These are phyloP conservation scores for Aspergillus sp. DNA, from an alignment of 2,329 filamentous ascomycete genomes.

Conservation along the genomic window DNA sequence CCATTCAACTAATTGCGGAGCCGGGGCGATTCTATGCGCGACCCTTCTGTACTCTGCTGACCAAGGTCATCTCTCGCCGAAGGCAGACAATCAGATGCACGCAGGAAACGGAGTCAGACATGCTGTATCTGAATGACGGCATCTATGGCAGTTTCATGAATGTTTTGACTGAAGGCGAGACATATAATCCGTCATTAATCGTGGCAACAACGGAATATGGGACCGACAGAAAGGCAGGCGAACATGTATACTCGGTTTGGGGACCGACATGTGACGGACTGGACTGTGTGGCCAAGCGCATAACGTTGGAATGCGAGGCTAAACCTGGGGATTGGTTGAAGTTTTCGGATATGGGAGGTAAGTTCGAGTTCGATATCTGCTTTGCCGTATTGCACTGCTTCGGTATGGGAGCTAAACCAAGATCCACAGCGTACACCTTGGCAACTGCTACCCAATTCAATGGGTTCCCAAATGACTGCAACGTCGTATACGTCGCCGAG, in stretches of 20 bases:
- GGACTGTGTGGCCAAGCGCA: constrained; percentile 22
- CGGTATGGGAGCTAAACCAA: not conserved
- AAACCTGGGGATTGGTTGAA: constrained; percentile 27
- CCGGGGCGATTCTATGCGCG: constrained; percentile 26
- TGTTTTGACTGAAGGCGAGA: constrained; percentile 15
- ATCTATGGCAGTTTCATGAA: constrained; percentile 27
- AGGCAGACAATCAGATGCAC: constrained; percentile 6
- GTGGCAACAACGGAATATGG: not conserved
- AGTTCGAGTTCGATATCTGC: not conserved
- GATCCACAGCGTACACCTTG: constrained; percentile 17
- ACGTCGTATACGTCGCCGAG: constrained; percentile 14
- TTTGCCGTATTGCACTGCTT: not conserved
- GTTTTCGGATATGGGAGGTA: constrained; percentile 30
- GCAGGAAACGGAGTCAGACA: constrained; percentile 12
- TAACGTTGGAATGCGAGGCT: constrained; percentile 16
- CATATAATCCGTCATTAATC: constrained; percentile 6
- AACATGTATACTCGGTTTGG: constrained; percentile 26
- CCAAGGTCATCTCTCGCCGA: constrained; percentile 22
- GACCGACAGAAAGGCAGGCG: not conserved
- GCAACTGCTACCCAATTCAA: constrained; percentile 25
- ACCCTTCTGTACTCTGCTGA: constrained; percentile 22
- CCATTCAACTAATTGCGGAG: constrained; percentile 19
- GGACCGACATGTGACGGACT: constrained; percentile 30
- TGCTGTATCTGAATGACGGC: constrained; percentile 31
- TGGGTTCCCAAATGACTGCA: constrained; percentile 18